Conservation (phyloP, 139 green algal species). For the Eudorina sp. region DNA sequence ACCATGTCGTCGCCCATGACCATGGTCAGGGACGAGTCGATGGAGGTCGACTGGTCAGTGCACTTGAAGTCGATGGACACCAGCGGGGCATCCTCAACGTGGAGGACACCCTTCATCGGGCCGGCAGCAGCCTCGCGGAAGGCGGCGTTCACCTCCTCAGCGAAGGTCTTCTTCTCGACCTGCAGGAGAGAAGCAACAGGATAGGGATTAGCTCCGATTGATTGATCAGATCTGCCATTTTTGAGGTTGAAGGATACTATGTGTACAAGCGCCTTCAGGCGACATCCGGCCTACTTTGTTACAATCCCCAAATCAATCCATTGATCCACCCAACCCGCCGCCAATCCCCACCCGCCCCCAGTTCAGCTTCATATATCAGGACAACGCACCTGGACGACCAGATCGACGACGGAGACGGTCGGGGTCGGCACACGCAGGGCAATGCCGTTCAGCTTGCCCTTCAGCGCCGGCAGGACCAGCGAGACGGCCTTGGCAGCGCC, state of each 20-base stretch:
- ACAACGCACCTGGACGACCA: slow-evolving; percentile 91
- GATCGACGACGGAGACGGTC: slow-evolving; percentile 98
- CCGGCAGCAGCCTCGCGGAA: slow-evolving; percentile 93
- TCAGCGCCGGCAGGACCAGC: slow-evolving; percentile 94
- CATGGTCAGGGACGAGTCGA: slow-evolving; percentile 98
- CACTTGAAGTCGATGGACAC: slow-evolving; percentile 97
- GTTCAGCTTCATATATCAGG: too few relatives aligned
- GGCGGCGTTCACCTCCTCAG: slow-evolving; percentile 98
- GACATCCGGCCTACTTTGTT: too few relatives aligned
- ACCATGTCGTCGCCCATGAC: slow-evolving; percentile 99
- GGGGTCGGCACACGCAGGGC: slow-evolving; percentile 98
- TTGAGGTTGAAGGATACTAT: too few relatives aligned
- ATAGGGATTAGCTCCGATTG: background rate
- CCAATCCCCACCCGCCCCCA: too few relatives aligned
- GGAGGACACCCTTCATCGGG: slow-evolving; percentile 93
- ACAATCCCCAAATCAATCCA: too few relatives aligned
- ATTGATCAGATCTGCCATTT: too few relatives aligned
- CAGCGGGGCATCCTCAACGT: slow-evolving; percentile 92
- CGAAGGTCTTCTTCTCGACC: slow-evolving; percentile 99
- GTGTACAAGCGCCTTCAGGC: too few relatives aligned
- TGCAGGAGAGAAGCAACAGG: slow-evolving; percentile 56
- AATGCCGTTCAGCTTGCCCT: slow-evolving; percentile 98
- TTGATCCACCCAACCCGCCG: too few relatives aligned
- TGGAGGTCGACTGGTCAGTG: slow-evolving; percentile 90
- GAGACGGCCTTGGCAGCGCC: slow-evolving; percentile 98